A percentile compares a stretch with the other conserved stretches of the same genome.
Conservation (phyloP, 331 rosid species). For the Telfairia occidentalis region DNA sequence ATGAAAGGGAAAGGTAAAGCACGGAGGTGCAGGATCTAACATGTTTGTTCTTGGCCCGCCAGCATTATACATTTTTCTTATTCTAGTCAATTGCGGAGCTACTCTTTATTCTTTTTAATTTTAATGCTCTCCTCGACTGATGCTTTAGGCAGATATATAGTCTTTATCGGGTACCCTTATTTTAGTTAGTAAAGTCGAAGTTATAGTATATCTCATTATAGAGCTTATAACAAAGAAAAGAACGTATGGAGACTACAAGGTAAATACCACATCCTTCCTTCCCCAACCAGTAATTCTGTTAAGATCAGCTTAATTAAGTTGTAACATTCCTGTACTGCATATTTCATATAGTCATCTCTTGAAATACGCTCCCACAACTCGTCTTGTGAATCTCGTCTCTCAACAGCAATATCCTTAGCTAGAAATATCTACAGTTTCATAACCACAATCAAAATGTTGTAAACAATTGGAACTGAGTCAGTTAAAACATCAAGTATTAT, state of each 20-base stretch:
- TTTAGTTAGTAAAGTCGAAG: background rate
- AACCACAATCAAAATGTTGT: background rate
- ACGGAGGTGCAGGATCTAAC: background rate
- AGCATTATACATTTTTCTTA: background rate
- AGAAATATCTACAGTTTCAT: conserved; percentile 48
- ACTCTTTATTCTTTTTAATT: background rate
- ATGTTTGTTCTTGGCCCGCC: background rate
- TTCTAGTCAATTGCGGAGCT: background rate
- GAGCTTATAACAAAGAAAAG: background rate
- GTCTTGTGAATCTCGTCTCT: conserved; percentile 53
- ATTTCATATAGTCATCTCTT: conserved; percentile 84
- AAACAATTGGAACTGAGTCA: background rate
- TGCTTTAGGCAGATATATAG: background rate
- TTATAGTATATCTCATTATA: background rate
- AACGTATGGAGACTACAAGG: background rate
- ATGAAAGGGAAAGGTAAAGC: background rate
- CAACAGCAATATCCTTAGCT: conserved; percentile 84
- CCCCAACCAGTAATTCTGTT: conserved; percentile 59
- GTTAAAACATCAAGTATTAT: background rate
- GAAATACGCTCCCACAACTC: conserved; percentile 84
- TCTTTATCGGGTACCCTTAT: background rate
- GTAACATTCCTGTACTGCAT: conserved; percentile 95
- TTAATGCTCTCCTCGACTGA: background rate
- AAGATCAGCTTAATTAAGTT: conserved; percentile 45
- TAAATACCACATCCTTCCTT: conserved; percentile 73